Conservation (phyloP, 2,329 filamentous ascomycete species). For the Venturia carpophila region DNA sequence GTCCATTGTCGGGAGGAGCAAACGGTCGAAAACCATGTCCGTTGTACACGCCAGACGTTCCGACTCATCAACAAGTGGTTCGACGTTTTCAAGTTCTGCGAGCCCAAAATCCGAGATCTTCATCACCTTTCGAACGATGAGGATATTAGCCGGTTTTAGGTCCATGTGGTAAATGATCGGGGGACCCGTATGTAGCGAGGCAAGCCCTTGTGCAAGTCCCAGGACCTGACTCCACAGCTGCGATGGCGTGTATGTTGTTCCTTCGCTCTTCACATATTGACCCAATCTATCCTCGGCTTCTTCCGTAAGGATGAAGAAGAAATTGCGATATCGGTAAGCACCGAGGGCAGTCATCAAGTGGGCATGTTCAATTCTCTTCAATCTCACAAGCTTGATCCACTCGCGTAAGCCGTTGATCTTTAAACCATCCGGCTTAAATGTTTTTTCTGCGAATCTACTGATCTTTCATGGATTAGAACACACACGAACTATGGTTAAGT, state of each 20-base stretch:
- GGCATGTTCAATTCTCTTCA: neutral
- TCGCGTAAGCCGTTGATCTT: neutral
- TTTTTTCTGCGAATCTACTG: neutral
- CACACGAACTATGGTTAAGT: no score
- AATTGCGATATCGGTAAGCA: neutral
- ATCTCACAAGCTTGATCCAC: neutral
- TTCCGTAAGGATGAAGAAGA: neutral
- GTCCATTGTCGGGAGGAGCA: neutral
- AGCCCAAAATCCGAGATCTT: conserved; percentile 21
- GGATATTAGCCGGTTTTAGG: conserved; percentile 22
- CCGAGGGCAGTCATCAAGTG: neutral
- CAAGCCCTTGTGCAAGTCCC: neutral
- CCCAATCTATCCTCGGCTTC: neutral
- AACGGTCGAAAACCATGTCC: neutral
- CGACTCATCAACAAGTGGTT: neutral
- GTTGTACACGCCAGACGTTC: neutral
- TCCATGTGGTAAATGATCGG: conserved; percentile 22
- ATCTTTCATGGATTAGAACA: neutral
- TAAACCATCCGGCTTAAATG: neutral
- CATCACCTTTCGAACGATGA: conserved; percentile 20
- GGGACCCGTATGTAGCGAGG: conserved; percentile 6
- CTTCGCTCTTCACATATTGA: neutral
- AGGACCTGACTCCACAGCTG: neutral
- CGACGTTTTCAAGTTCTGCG: neutral
- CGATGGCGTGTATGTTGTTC: neutral